Conservation (phyloP, 2,329 filamentous ascomycete species). For the Fusarium stilboides region DNA sequence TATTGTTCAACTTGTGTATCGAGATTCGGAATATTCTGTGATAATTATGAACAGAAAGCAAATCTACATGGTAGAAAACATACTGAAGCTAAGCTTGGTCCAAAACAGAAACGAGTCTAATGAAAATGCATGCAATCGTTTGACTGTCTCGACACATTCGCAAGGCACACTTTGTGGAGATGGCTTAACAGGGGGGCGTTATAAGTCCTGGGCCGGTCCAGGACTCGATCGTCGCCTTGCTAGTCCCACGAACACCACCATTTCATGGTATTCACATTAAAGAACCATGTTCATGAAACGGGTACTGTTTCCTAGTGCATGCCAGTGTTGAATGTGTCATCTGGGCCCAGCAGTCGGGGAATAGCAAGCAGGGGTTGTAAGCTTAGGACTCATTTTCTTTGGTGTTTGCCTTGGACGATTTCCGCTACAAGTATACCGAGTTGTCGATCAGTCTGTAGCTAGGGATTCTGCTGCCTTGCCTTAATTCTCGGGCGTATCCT, state of each 20-base stretch:
- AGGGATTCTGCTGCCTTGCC: slow-evolving; percentile 35
- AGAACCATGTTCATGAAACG: slow-evolving; percentile 1
- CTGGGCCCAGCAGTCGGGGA: slow-evolving; percentile 20
- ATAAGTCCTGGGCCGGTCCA: slow-evolving; percentile 24
- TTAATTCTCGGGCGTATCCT: slow-evolving; percentile 24
- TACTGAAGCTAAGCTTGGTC: neutral
- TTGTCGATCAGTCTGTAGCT: slow-evolving; percentile 23
- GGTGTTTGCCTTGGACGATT: slow-evolving; percentile 7
- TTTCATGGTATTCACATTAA: slow-evolving; percentile 11
- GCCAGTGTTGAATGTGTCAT: slow-evolving; percentile 20
- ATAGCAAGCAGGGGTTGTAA: slow-evolving; percentile 12
- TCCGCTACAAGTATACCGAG: slow-evolving; percentile 15
- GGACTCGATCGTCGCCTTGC: slow-evolving; percentile 17
- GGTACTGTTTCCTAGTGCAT: neutral
- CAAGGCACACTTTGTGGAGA: slow-evolving; percentile 37
- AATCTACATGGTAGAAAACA: neutral
- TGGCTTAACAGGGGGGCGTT: slow-evolving; percentile 7
- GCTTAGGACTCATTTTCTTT: slow-evolving; percentile 16
- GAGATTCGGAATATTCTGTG: neutral
- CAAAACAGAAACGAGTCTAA: neutral
- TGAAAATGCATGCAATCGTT: neutral
- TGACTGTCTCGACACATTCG: slow-evolving; percentile 5
- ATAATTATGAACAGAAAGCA: neutral
- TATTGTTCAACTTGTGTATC: neutral
- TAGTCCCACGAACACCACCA: slow-evolving; percentile 31